phyloP scores from a whole-genome alignment of 129 eudicot genomes.

The Ambrosia artemisiifolia region DNA sequence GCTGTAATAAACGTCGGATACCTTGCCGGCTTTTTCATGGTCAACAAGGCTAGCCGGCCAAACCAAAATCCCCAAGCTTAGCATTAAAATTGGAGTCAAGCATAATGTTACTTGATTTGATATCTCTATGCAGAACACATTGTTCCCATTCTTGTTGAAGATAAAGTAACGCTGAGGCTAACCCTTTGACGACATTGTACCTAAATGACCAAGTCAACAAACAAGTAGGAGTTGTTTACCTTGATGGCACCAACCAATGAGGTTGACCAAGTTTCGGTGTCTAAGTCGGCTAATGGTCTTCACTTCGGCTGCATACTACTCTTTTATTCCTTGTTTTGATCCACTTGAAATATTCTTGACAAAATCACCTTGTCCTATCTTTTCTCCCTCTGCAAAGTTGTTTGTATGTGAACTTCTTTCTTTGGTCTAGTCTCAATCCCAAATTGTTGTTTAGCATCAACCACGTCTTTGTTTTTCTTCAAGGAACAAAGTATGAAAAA shows the following conservation, averaged over 20 bases:
- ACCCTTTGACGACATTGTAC: conserved; percentile 37
- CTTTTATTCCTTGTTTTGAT: conserved; percentile 43
- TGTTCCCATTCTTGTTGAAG: conserved; percentile 50
- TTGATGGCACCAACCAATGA: conserved; percentile 54
- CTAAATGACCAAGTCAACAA: conserved; percentile 34
- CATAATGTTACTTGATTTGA: conserved; percentile 51
- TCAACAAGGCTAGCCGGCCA: conserved; percentile 47
- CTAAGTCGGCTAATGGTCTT: conserved; percentile 43
- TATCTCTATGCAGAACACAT: conserved; percentile 18
- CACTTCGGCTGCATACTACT: conserved; percentile 47
- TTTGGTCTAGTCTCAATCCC: conserved; percentile 34
- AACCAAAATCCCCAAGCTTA: conserved; percentile 55
- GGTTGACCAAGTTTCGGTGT: conserved; percentile 46
- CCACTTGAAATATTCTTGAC: conserved; percentile 31
- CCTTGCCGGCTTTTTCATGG: conserved; percentile 51
- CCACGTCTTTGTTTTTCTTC: neutral
- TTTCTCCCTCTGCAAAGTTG: conserved; percentile 32
- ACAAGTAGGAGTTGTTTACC: conserved; percentile 29
- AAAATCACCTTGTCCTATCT: conserved; percentile 46
- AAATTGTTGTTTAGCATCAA: conserved; percentile 17
- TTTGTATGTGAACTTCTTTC: conserved; percentile 32
- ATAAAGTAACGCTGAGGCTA: conserved; percentile 44
- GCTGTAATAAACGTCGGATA: conserved; percentile 52
- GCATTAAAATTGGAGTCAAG: conserved; percentile 41
- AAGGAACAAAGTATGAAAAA: conserved; percentile 7